Conservation (phyloP, 2,329 filamentous ascomycete species). For the Lachnellula hyalina region DNA sequence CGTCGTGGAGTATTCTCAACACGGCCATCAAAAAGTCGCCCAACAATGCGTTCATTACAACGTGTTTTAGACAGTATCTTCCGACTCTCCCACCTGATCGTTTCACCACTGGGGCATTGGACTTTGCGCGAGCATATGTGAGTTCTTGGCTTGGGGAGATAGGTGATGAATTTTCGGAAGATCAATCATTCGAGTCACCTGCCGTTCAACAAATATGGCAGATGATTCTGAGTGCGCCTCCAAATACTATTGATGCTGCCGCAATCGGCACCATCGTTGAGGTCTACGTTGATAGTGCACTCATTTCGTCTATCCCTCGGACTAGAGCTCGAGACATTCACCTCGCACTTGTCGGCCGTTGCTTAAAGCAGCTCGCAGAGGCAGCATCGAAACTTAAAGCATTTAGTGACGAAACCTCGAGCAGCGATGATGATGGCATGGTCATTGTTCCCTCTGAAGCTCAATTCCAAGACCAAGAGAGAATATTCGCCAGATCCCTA, state of each 20-base stretch:
- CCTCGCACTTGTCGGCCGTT: slow-evolving; percentile 65
- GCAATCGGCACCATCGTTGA: slow-evolving; percentile 69
- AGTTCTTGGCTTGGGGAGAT: slow-evolving; percentile 45
- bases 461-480: slow-evolving; percentile 49
- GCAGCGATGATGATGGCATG: slow-evolving; percentile 49
- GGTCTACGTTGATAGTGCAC: slow-evolving; percentile 59
- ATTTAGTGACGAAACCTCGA: slow-evolving; percentile 38
- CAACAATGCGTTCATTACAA: slow-evolving; percentile 50
- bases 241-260: slow-evolving; percentile 57
- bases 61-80: slow-evolving; percentile 52
- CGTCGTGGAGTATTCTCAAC: slow-evolving; percentile 65
- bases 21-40: slow-evolving; percentile 38
- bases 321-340: slow-evolving; percentile 55
- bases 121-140: slow-evolving; percentile 54
- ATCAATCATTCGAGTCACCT: slow-evolving; percentile 46
- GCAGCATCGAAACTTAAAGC: slow-evolving; percentile 54
- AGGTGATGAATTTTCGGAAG: slow-evolving; percentile 43
- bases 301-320: slow-evolving; percentile 46
- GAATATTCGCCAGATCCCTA: slow-evolving; percentile 63
- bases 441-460: slow-evolving; percentile 43
- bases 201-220: slow-evolving; percentile 75
- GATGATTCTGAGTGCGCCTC: slow-evolving; percentile 65
- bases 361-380: slow-evolving; percentile 62
- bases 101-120: slow-evolving; percentile 56
- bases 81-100: slow-evolving; percentile 50